Evolutionary conservation across 2,329 filamentous ascomycete species (phyloP).

Genomic region (Aspergillus sp.): DNA sequence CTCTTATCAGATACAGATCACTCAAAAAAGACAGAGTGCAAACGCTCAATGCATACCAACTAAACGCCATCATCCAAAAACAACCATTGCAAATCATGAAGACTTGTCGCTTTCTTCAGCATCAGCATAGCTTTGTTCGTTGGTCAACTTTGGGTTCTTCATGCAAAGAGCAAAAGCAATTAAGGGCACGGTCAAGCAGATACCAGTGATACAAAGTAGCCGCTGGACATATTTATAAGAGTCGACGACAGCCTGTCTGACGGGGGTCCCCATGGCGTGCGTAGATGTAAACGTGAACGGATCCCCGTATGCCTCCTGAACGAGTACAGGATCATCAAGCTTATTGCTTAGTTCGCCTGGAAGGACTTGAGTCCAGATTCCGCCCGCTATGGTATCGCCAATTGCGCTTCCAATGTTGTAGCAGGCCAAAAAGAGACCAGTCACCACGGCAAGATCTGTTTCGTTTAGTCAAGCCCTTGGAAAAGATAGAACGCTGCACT

Average conservation of each 20-base stretch:
- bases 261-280: conserved; percentile 40
- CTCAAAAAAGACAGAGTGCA: neutral
- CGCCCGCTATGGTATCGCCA: conserved; percentile 55
- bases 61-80: neutral
- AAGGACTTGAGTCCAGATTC: conserved; percentile 56
- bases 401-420: conserved; percentile 58
- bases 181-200: conserved; percentile 42
- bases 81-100: conserved; percentile 1
- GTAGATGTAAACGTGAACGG: conserved; percentile 34
- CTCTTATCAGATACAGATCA: neutral
- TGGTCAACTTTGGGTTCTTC: conserved; percentile 41
- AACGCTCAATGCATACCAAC: neutral
- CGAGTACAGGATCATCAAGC: conserved; percentile 36
- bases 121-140: conserved; percentile 40
- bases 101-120: conserved; percentile 21
- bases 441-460: conserved; percentile 56
- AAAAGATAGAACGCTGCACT: conserved; percentile 3
- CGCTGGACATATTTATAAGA: conserved; percentile 43
- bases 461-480: neutral
- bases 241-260: conserved; percentile 38
- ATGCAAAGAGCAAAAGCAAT: conserved; percentile 42
- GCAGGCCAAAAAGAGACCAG: conserved; percentile 55
- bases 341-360: conserved; percentile 38
- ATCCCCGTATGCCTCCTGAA: conserved; percentile 33
- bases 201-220: conserved; percentile 45